Evolutionary conservation across 441 rosid species (phyloP), one percentile per base, ranked within the genome.

Genomic region (Populus hybrid): DNA sequence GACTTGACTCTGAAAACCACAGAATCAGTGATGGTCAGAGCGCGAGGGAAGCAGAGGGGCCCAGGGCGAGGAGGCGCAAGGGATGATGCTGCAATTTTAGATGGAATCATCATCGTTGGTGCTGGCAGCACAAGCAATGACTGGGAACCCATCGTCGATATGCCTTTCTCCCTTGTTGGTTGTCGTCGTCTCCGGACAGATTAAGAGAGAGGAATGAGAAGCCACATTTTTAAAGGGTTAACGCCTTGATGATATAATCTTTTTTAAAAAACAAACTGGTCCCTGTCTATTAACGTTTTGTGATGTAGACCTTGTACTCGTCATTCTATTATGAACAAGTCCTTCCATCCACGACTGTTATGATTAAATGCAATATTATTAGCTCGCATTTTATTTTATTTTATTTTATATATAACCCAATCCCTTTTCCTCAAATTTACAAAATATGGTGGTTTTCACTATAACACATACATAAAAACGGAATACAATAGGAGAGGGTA

Each of bases 41-140:
- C 23, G 63, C 71, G 69, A 33, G 78, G 71, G 36, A 79, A 78
- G 76, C 29, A 78, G n/a, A 66, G 59, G 38, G 65, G 28, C 18
- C 38, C 20, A 7, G 76, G 29, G 40, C 77, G 33, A 31, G 71
- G 72, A 69, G 59, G 56, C 3, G 63, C 3, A 26, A 33, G 28
- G 9, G 72, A 31, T 64, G 72, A 24, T 64, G 71, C 56, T 45
- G 56, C 56, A 45, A 45, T 14, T 45, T 45, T n/a, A 63, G 66
- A 63, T 29, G 66, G 29, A 1, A 24, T 21, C 26, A 24, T 2
- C 26, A 7, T 7, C n/a, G 28, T 8, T 63, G 66, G 9, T 63
- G 66, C 56, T 45, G 56, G 14, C 5, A 14, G 28, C 29, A 24
- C 28, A 24, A 23, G 29, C 66, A 20, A 24, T 5, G 66, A 63